Percentiles rank a stretch among this genome's conserved stretches.
Conservation (phyloP, 768 basidiomycete genomes). For the Tricholoma flavovirens region DNA sequence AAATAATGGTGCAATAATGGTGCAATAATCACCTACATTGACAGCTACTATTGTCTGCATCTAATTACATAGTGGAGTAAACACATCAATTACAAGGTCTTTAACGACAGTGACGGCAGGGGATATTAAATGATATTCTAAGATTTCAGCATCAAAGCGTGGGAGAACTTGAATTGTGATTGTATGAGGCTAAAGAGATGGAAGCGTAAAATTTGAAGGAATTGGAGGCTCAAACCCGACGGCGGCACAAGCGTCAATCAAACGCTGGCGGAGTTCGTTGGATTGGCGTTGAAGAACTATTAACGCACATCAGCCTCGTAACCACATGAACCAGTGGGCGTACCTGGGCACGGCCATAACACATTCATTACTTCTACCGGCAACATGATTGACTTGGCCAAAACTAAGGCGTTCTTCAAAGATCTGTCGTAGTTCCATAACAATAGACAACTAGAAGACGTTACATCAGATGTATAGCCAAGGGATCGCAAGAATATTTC, state of each 20-base stretch:
- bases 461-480: background rate
- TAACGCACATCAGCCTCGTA: background rate
- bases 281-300: conserved; percentile 44
- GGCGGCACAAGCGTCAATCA: conserved; percentile 42
- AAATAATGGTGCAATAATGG: too few relatives aligned
- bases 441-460: conserved; percentile 45
- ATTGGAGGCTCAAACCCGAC: conserved; percentile 37
- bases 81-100: background rate
- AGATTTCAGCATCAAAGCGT: background rate
- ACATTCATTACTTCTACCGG: conserved; percentile 63
- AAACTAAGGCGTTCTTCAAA: conserved; percentile 52
- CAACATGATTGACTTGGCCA: conserved; percentile 59
- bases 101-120: background rate
- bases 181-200: conserved; percentile 17
- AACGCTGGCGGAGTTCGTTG: conserved; percentile 42
- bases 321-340: conserved; percentile 10
- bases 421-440: conserved; percentile 61
- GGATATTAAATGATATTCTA: background rate
- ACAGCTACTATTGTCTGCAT: too few relatives aligned
- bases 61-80: too few relatives aligned
- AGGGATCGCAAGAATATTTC: conserved; percentile 15
- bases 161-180: background rate
- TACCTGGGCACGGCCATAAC: conserved; percentile 59
- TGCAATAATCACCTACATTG: too few relatives aligned
- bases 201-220: conserved; percentile 32